These are phyloP conservation scores for Oenanthe javanica DNA, from an alignment of 140 eudicot genomes.

Conservation along the genomic window DNA sequence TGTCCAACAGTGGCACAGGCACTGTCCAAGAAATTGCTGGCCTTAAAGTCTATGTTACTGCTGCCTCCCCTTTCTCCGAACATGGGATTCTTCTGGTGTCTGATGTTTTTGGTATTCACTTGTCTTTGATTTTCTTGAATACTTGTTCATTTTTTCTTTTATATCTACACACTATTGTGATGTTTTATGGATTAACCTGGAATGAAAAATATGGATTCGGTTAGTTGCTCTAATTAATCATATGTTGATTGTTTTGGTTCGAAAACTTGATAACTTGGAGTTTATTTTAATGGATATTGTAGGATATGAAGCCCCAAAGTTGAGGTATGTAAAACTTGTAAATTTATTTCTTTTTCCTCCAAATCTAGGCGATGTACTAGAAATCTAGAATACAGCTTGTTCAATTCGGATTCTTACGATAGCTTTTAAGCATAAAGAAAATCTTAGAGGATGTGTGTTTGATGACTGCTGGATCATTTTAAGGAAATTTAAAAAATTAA, in stretches of 20 bases:
- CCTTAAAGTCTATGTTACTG: slow-evolving; percentile 6
- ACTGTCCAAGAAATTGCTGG: neutral
- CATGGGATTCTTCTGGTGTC: slow-evolving; percentile 8
- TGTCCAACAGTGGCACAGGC: neutral
- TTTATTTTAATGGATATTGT: neutral
- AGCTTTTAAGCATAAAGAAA: neutral
- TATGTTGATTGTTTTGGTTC: neutral
- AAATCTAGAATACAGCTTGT: neutral
- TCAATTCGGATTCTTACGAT: neutral
- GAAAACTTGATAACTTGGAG: neutral
- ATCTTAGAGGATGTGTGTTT: neutral
- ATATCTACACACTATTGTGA: neutral
- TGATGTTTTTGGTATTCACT: slow-evolving; percentile 5
- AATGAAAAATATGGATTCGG: neutral
- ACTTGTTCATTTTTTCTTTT: neutral
- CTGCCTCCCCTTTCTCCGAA: neutral
- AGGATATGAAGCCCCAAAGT: slow-evolving; percentile 7
- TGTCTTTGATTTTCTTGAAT: neutral
- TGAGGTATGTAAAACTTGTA: neutral
- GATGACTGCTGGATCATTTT: neutral
- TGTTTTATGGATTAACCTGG: neutral
- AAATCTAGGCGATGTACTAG: neutral
- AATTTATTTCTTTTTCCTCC: neutral
- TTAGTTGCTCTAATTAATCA: neutral
- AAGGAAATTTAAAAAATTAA: neutral